Percentiles rank a stretch among this genome's conserved stretches.
Evolutionary conservation across 2,329 filamentous ascomycete genomes (phyloP).

Genomic region (Aotearoamyces nothofagi): DNA sequence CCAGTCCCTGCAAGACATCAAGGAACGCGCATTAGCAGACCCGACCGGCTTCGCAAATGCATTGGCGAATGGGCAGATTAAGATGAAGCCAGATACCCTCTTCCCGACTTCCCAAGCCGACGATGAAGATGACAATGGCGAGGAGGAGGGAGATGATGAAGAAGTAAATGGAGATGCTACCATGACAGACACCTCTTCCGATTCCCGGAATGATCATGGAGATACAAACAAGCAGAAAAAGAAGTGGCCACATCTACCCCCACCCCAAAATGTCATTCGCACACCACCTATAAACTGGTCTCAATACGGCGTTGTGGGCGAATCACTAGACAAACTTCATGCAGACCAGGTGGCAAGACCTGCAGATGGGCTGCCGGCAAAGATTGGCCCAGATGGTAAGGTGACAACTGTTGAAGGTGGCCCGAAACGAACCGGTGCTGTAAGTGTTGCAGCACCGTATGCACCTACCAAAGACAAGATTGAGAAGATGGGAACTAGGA

Average conservation of each 20-base stretch:
- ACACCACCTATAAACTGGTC: conserved; percentile 89
- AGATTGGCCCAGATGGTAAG: conserved; percentile 25
- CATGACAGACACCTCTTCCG: background rate
- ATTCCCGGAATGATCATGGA: background rate
- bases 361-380: conserved; percentile 34
- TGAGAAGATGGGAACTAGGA: conserved; percentile 13
- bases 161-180: conserved; percentile 3
- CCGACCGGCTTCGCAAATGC: conserved; percentile 60
- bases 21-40: conserved; percentile 52
- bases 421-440: conserved; percentile 27
- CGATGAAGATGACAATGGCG: conserved; percentile 19
- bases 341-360: conserved; percentile 61
- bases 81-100: conserved; percentile 11
- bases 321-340: conserved; percentile 72
- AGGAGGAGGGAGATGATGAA: conserved; percentile 16
- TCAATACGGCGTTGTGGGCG: conserved; percentile 82
- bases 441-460: conserved; percentile 41
- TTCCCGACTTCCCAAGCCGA: conserved; percentile 11
- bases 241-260: conserved; percentile 51
- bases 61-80: conserved; percentile 45
- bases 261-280: conserved; percentile 67
- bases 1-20: conserved; percentile 50
- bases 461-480: conserved; percentile 35
- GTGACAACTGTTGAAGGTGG: conserved; percentile 26
- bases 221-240: conserved; percentile 8